A percentile compares a stretch with the other conserved stretches of the same genome.
These are phyloP conservation scores for Microbotryum saponariae DNA, from an alignment of 1,284 basidiomycete species.

Conservation along the genomic window DNA sequence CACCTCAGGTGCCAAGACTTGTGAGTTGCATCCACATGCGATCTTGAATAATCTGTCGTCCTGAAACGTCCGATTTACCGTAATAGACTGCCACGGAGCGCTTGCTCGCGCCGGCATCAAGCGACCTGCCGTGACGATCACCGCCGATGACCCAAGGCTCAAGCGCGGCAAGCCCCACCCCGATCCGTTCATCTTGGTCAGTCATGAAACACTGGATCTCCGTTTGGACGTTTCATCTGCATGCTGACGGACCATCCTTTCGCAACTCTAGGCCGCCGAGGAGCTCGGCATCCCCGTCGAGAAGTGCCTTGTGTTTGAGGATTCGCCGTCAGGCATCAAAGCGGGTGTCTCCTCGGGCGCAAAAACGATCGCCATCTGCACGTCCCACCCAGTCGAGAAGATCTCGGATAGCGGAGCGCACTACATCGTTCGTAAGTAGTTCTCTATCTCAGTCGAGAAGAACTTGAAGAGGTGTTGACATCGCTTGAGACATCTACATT, in stretches of 20 bases:
- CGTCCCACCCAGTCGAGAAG: slow-evolving; percentile 47
- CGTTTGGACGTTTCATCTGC: neutral
- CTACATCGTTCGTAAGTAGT: slow-evolving; percentile 42
- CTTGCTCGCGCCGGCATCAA: slow-evolving; percentile 64
- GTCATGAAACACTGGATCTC: neutral
- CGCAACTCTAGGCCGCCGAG: slow-evolving; percentile 52
- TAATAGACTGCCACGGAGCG: slow-evolving; percentile 49
- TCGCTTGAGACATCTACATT: slow-evolving; percentile 6
- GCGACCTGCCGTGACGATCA: slow-evolving; percentile 65
- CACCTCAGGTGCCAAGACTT: slow-evolving; percentile 66
- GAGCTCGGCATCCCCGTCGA: slow-evolving; percentile 57
- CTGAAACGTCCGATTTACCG: slow-evolving; percentile 6
- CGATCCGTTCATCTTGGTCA: slow-evolving; percentile 25
- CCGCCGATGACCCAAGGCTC: slow-evolving; percentile 58
- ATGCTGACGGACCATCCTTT: slow-evolving; percentile 41
- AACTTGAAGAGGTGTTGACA: neutral
- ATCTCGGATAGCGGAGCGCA: slow-evolving; percentile 62
- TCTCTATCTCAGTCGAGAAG: neutral
- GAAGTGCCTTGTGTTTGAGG: slow-evolving; percentile 60
- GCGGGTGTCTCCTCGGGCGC: slow-evolving; percentile 59
- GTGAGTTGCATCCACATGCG: slow-evolving; percentile 44
- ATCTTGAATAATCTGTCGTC: slow-evolving; percentile 8
- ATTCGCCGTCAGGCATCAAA: slow-evolving; percentile 64
- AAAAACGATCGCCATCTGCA: slow-evolving; percentile 68
- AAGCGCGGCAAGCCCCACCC: slow-evolving; percentile 40